Evolutionary conservation across 192 early-diverging fungal genomes (phyloP), one percentile per base, ranked within the genome.

Genomic region (Lobosporangium transversale): DNA sequence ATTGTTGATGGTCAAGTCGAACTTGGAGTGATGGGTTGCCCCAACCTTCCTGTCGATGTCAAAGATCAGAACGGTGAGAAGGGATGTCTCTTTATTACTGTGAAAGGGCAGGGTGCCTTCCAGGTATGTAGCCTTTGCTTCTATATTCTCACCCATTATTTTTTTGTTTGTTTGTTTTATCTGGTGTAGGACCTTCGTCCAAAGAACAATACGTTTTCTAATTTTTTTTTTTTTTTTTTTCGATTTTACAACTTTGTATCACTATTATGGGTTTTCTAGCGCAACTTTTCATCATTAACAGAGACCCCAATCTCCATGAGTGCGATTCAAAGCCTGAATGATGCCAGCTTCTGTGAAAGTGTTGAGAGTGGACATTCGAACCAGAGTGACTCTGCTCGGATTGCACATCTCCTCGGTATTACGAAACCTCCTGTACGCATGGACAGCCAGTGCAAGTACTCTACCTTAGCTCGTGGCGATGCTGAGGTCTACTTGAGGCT

Each of bases 401-500:
- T 99, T 81, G 90, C 90, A 29, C 58, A 81, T n/a, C 53, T 88
- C 8, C 79, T 99, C 21, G 89, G 89, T n/a, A 98, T 98, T 65
- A 89, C 88, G 8, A 85, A 86, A 44, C 63, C 86, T 30, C 81
- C 94, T 1, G 84, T 97, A 11, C 89, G 98, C 26, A 98, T 99
- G 94, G 98, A 99, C 80, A 93, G 91, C 63, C 97, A 98, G 84
- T 95, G 94, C 86, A 99, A 99, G 79, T 99, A 99, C 70, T 93
- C 88, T 47, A 87, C 93, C 7, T 80, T 99, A 12, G 86, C 96
- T 2, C 84, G 97, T 57, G 98, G 97, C 30, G 93, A 98, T 81
- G 96, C 95, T 2, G 91, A 93, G 47, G 94, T 98, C 27, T 97
- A 98, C 65, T 80, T 99, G 42, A 82, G 98, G 26, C 54, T 98